phyloP scores from a whole-genome alignment of 768 basidiomycete species.

The Stropharia rugosoannulata region DNA sequence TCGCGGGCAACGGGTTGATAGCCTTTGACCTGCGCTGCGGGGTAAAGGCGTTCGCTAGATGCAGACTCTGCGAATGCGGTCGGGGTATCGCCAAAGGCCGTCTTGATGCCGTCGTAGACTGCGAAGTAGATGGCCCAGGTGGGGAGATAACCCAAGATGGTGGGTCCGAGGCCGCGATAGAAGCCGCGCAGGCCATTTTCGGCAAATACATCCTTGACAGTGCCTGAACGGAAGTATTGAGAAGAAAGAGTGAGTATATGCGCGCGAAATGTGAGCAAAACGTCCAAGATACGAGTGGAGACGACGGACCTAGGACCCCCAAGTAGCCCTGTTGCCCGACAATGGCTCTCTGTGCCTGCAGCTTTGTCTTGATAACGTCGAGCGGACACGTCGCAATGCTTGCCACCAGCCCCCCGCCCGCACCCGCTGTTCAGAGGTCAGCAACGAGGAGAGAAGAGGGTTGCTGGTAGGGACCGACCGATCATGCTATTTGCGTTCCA shows the following conservation, averaged over 20 bases:
- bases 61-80: conserved; percentile 29
- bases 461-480: conserved; percentile 45
- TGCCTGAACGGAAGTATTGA: conserved; percentile 26
- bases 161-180: conserved; percentile 97
- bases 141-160: conserved; percentile 93
- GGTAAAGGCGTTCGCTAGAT: conserved; percentile 57
- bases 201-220: conserved; percentile 38
- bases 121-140: conserved; percentile 99
- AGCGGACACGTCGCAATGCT: conserved; percentile 95
- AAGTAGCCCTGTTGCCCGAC: conserved; percentile 72
- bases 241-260: background rate
- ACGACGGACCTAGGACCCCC: conserved; percentile 66
- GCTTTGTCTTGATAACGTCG: conserved; percentile 95
- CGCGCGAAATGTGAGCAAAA: background rate
- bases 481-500: conserved; percentile 83
- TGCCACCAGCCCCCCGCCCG: conserved; percentile 91
- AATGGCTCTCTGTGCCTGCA: conserved; percentile 87
- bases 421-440: conserved; percentile 63
- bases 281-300: background rate
- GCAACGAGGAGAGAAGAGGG: background rate
- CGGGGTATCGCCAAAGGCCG: conserved; percentile 68
- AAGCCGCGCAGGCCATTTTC: conserved; percentile 85
- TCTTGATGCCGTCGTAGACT: conserved; percentile 96
- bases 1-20: conserved; percentile 81
- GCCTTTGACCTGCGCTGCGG: conserved; percentile 82